These are phyloP conservation scores for Coccomyxa sp. DNA, from an alignment of 139 green algal genomes.

Conservation along the genomic window DNA sequence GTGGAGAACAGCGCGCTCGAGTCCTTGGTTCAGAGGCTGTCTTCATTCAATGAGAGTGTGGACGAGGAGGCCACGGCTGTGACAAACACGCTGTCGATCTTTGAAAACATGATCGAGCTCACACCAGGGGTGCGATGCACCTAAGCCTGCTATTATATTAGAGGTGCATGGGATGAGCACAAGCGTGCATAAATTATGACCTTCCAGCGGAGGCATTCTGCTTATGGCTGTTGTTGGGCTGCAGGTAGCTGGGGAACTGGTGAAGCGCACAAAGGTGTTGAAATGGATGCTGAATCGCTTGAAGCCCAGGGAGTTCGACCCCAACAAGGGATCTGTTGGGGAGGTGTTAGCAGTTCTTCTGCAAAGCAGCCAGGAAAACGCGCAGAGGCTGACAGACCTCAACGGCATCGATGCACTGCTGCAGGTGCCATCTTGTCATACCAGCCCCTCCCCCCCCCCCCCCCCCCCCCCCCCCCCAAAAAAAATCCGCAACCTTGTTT, in stretches of 20 bases:
- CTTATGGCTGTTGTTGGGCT: background rate
- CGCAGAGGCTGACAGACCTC: slow-evolving; percentile 52
- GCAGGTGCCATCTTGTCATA: slow-evolving; percentile 42
- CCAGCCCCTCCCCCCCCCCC: slow-evolving; percentile 50
- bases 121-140: slow-evolving; percentile 37
- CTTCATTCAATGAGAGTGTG: slow-evolving; percentile 57
- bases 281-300: slow-evolving; percentile 85
- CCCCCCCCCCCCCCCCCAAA: too few species aligned
- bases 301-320: slow-evolving; percentile 62
- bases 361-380: slow-evolving; percentile 66
- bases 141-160: background rate
- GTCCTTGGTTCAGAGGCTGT: slow-evolving; percentile 67
- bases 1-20: slow-evolving; percentile 63
- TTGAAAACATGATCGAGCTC: slow-evolving; percentile 92
- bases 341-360: slow-evolving; percentile 90
- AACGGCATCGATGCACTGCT: slow-evolving; percentile 81
- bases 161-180: background rate
- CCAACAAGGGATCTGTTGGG: slow-evolving; percentile 77
- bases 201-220: background rate
- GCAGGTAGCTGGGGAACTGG: slow-evolving; percentile 21
- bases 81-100: slow-evolving; percentile 64
- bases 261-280: slow-evolving; percentile 49
- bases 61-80: slow-evolving; percentile 72
- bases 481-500: background rate
- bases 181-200: background rate